Conservation (phyloP, 768 basidiomycete genomes). For the Trametes gibbosa region DNA sequence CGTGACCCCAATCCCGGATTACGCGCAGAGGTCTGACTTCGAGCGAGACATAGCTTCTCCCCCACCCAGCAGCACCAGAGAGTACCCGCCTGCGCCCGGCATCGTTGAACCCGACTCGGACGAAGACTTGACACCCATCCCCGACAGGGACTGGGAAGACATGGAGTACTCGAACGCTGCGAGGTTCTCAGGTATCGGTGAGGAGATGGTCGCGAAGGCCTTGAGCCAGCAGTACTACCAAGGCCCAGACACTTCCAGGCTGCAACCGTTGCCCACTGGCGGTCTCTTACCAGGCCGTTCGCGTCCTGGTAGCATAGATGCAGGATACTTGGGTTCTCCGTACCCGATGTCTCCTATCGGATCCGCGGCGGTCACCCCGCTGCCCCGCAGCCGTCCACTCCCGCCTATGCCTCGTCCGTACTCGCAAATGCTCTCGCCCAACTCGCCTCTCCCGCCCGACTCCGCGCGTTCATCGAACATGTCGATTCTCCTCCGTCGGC, state of each 20-base stretch:
- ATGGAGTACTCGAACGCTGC: constrained; percentile 19
- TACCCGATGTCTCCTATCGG: constrained; percentile 14
- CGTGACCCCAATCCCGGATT: constrained; percentile 9
- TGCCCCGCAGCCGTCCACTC: constrained; percentile 15
- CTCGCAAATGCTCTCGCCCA: constrained; percentile 3
- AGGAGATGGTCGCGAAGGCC: constrained; percentile 12
- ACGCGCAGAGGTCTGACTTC: neutral
- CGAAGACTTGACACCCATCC: neutral
- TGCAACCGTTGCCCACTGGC: neutral
- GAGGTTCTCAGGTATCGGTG: constrained; percentile 6
- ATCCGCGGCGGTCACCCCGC: constrained; percentile 10
- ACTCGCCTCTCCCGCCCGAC: constrained; percentile 6
- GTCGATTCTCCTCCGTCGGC: constrained; percentile 51
- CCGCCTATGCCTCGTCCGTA: constrained; percentile 10
- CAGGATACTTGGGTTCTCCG: neutral
- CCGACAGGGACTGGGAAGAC: constrained; percentile 11
- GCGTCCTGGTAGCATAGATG: constrained; percentile 2
- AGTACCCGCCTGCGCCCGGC: neutral
- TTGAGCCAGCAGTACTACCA: constrained; percentile 7
- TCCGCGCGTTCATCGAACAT: constrained; percentile 29
- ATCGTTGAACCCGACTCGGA: neutral
- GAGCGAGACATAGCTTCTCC: neutral
- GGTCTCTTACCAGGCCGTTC: neutral
- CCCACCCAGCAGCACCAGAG: neutral
- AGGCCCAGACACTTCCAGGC: neutral